phyloP scores from a whole-genome alignment of 108 stramenopile species.

The Aurantiochytrium sp. region DNA sequence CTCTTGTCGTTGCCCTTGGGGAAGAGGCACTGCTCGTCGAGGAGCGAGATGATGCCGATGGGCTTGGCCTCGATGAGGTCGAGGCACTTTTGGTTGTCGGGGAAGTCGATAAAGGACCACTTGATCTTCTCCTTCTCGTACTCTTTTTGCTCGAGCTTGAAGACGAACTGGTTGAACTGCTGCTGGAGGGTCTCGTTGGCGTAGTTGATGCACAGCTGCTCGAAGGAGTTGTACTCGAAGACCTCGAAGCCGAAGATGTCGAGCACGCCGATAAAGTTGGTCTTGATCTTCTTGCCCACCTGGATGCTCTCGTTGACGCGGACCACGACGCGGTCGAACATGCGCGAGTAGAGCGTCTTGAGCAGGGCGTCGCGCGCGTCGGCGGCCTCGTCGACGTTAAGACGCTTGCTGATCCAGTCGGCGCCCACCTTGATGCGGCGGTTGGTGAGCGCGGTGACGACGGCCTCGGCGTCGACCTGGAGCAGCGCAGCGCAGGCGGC shows the following conservation, averaged over 20 bases:
- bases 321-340: constrained; percentile 80
- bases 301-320: constrained; percentile 76
- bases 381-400: constrained; percentile 60
- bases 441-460: constrained; percentile 64
- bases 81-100: constrained; percentile 92
- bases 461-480: constrained; percentile 61
- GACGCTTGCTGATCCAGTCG: constrained; percentile 68
- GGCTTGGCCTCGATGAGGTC: constrained; percentile 78
- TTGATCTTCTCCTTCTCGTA: constrained; percentile 65
- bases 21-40: constrained; percentile 60
- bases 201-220: constrained; percentile 98
- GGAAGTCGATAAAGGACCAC: constrained; percentile 75
- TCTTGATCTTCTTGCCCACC: constrained; percentile 30
- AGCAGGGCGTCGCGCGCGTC: constrained; percentile 79
- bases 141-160: constrained; percentile 87
- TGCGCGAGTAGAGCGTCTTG: constrained; percentile 78
- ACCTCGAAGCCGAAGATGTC: constrained; percentile 99
- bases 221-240: constrained; percentile 88
- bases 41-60: constrained; percentile 53
- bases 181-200: constrained; percentile 97
- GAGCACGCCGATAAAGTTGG: constrained; percentile 81
- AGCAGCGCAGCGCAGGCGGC: constrained; percentile 57
- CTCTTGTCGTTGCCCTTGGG: constrained; percentile 54
- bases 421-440: constrained; percentile 69
- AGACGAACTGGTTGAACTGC: constrained; percentile 96